Percentiles rank a stretch among this genome's conserved stretches.
Conservation (phyloP, 257 asterid species). For the Ophiorrhiza pumila region DNA sequence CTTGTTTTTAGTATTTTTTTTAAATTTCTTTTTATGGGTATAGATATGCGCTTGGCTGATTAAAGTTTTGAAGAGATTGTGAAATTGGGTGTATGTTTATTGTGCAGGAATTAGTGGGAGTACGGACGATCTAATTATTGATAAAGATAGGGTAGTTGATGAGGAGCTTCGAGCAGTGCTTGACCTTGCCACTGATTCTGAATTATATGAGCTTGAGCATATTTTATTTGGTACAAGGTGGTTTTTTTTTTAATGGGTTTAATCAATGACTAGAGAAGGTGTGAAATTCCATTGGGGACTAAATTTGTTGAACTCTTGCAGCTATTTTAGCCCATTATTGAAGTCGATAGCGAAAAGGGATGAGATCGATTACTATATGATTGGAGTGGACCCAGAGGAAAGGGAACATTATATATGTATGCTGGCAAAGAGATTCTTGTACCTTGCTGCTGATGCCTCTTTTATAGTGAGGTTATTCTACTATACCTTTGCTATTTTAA, state of each 20-base stretch:
- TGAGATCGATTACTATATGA: slow-evolving; percentile 61
- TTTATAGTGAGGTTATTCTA: slow-evolving; percentile 71
- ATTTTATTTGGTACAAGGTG: slow-evolving; percentile 90
- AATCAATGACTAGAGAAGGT: neutral
- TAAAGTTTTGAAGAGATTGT: too few species aligned
- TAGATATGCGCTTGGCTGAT: neutral
- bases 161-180: slow-evolving; percentile 80
- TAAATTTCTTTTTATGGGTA: neutral
- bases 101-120: slow-evolving; percentile 37
- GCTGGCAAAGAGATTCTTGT: slow-evolving; percentile 86
- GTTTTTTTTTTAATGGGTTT: slow-evolving; percentile 9
- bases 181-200: slow-evolving; percentile 84
- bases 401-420: slow-evolving; percentile 72
- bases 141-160: neutral
- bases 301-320: slow-evolving; percentile 28
- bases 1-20: neutral
- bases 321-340: slow-evolving; percentile 91
- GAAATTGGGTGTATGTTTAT: neutral
- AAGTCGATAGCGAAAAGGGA: slow-evolving; percentile 65
- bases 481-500: slow-evolving; percentile 12
- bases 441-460: slow-evolving; percentile 96
- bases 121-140: slow-evolving; percentile 31
- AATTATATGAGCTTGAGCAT: slow-evolving; percentile 69
- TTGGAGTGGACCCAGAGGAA: slow-evolving; percentile 77
- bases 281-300: neutral